phyloP scores from a whole-genome alignment of 106 monocot genomes.

The Alisma plantagoaquatica region DNA sequence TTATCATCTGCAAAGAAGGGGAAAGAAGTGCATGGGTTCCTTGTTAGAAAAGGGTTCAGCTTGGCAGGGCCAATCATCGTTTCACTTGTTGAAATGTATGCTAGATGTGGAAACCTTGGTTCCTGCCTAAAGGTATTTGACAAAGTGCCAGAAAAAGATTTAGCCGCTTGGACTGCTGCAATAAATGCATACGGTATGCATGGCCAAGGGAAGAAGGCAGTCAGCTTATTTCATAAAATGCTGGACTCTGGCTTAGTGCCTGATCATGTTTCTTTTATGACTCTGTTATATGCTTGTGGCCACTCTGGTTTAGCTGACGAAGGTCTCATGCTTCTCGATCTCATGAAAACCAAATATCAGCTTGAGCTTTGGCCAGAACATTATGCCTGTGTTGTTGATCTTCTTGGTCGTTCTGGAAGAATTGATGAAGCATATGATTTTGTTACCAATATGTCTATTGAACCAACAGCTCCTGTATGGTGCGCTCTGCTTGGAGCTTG shows the following conservation, averaged over 20 bases:
- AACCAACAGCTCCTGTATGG: conserved; percentile 62
- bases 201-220: conserved; percentile 48
- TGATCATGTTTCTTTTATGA: conserved; percentile 60
- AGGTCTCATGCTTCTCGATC: conserved; percentile 30
- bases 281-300: conserved; percentile 64
- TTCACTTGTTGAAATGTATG: conserved; percentile 69
- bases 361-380: conserved; percentile 86
- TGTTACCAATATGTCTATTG: conserved; percentile 32
- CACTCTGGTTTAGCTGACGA: conserved; percentile 45
- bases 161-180: conserved; percentile 59
- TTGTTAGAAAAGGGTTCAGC: conserved; percentile 24
- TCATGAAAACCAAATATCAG: conserved; percentile 26
- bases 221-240: conserved; percentile 37
- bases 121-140: conserved; percentile 36
- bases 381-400: conserved; percentile 69
- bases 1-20: conserved; percentile 51
- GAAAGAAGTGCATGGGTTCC: conserved; percentile 61
- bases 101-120: conserved; percentile 46
- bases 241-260: conserved; percentile 28
- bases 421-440: conserved; percentile 63
- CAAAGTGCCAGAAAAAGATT: conserved; percentile 24
- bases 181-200: conserved; percentile 66
- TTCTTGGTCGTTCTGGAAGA: conserved; percentile 64
- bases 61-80: conserved; percentile 20
- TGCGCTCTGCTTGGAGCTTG: conserved; percentile 80